phyloP scores from a whole-genome alignment of 2,329 filamentous ascomycete genomes.

The Talaromyces marneffei region DNA sequence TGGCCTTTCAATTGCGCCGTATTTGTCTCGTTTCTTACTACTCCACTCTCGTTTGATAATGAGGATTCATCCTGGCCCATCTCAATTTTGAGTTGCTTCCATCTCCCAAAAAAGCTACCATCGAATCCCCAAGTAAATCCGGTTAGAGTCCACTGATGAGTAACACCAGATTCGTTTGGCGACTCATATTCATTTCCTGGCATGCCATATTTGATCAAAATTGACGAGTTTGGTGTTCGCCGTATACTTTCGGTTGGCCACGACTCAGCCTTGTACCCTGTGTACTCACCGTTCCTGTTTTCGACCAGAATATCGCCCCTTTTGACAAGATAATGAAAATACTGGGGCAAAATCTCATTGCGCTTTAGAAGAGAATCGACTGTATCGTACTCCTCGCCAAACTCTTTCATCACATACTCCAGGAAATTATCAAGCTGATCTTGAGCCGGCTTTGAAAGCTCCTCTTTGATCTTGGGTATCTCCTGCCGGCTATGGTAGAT shows the following conservation, averaged over 20 bases:
- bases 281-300: neutral
- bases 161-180: neutral
- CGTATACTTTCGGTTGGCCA: neutral
- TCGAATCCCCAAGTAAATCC: neutral
- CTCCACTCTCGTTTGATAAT: neutral
- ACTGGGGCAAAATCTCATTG: neutral
- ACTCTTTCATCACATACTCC: neutral
- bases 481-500: neutral
- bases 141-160: neutral
- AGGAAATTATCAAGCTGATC: neutral
- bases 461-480: neutral
- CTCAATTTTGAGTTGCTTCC: neutral
- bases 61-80: neutral
- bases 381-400: neutral
- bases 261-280: neutral
- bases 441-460: neutral
- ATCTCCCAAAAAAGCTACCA: neutral
- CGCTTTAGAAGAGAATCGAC: neutral
- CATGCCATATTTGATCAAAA: neutral
- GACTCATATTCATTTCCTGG: neutral
- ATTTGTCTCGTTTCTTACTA: too few relatives aligned
- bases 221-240: neutral
- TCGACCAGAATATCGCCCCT: neutral
- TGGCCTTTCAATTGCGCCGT: neutral
- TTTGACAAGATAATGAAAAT: neutral